These are phyloP conservation scores for Pseudocercospora crystallina DNA, from an alignment of 2,329 filamentous ascomycete species.

Conservation along the genomic window DNA sequence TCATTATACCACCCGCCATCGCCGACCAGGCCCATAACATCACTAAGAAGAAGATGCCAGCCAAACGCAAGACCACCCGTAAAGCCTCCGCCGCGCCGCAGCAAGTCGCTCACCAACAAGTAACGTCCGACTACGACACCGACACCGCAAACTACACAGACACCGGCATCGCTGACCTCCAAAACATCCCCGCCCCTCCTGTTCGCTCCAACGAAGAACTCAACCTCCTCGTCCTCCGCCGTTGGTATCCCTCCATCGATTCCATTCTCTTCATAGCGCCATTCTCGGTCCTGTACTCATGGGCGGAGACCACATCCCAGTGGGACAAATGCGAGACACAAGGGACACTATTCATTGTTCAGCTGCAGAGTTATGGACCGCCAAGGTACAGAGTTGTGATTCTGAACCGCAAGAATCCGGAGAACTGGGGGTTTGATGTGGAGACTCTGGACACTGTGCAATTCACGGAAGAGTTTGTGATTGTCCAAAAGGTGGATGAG, in stretches of 20 bases:
- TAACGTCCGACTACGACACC: conserved; percentile 14
- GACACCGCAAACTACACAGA: conserved; percentile 32
- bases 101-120: conserved; percentile 16
- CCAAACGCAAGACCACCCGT: conserved; percentile 14
- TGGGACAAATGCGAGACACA: conserved; percentile 89
- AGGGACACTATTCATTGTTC: conserved; percentile 85
- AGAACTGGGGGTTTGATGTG: conserved; percentile 49
- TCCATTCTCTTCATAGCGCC: conserved; percentile 77
- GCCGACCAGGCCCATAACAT: neutral
- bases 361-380: conserved; percentile 47
- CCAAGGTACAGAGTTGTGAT: conserved; percentile 48
- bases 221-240: conserved; percentile 79
- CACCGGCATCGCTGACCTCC: conserved; percentile 15
- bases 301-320: conserved; percentile 60
- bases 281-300: conserved; percentile 83
- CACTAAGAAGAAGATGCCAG: conserved; percentile 14
- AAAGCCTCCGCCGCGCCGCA: neutral
- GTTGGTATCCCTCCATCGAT: conserved; percentile 73
- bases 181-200: conserved; percentile 43
- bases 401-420: conserved; percentile 49
- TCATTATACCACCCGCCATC: neutral
- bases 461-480: conserved; percentile 58
- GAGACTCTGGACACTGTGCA: conserved; percentile 46
- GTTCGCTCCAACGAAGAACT: conserved; percentile 77
- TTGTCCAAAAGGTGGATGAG: conserved; percentile 51